Conservation (phyloP, 345 rosid species). For the Eucalyptus erythrocorys region DNA sequence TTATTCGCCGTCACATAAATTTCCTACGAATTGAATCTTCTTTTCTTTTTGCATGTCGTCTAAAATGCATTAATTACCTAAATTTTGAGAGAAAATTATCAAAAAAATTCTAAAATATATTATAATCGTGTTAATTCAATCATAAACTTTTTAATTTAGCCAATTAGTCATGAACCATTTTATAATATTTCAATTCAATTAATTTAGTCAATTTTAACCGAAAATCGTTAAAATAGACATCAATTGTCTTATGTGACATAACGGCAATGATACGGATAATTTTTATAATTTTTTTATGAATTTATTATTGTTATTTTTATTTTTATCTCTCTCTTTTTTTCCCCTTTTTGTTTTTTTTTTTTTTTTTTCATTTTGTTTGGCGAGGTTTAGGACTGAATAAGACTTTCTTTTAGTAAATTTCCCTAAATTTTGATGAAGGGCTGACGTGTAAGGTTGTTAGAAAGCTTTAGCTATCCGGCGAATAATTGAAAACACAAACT, state of each 20-base stretch:
- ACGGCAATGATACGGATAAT: neutral
- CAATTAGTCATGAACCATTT: neutral
- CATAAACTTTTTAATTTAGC: no score
- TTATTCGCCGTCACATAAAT: no score
- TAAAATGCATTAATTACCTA: neutral
- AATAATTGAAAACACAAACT: neutral
- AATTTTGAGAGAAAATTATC: neutral
- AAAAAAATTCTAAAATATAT: no score
- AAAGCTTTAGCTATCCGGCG: neutral
- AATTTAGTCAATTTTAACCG: neutral
- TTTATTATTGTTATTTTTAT: no score
- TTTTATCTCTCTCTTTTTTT: no score
- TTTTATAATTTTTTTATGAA: no score
- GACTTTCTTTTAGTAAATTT: neutral
- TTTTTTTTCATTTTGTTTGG: neutral
- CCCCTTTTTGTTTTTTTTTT: no score
- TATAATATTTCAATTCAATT: no score
- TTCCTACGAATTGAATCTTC: neutral
- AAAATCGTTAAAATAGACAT: neutral
- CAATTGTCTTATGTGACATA: fast-evolving
- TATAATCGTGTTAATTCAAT: no score
- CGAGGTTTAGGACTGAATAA: neutral
- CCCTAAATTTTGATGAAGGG: neutral
- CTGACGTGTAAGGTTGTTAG: neutral
- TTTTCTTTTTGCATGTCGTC: neutral